A percentile compares a stretch with the other conserved stretches of the same genome.
Conservation (phyloP, 208 protist genomes). For the Trypanosoma boissoni region DNA sequence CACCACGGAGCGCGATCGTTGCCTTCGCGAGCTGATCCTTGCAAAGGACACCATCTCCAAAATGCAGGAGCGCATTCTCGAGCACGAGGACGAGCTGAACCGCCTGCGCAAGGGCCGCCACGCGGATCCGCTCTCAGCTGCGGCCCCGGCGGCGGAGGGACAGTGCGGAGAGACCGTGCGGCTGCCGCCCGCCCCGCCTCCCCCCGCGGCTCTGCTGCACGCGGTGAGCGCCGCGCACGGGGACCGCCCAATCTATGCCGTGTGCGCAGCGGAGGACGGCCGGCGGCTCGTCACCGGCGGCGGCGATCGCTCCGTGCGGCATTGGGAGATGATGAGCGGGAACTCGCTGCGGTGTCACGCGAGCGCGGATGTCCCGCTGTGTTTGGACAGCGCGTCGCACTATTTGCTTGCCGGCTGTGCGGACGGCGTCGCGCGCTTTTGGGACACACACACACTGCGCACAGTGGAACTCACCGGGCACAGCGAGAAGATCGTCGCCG, state of each 20-base stretch:
- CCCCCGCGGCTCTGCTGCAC: constrained; percentile 23
- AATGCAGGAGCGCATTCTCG: constrained; percentile 39
- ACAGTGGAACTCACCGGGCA: constrained; percentile 61
- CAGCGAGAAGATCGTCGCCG: constrained; percentile 62
- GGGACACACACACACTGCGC: constrained; percentile 52
- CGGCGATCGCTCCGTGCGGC: constrained; percentile 47
- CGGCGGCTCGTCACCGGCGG: constrained; percentile 41
- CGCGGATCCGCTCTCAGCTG: background rate
- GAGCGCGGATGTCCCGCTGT: constrained; percentile 43
- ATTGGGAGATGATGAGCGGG: constrained; percentile 41
- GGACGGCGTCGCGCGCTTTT: constrained; percentile 63
- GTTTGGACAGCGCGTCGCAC: constrained; percentile 43
- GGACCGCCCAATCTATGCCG: constrained; percentile 35
- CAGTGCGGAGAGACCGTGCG: background rate
- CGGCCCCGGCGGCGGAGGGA: too few species aligned
- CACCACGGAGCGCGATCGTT: constrained; percentile 37
- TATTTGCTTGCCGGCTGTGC: constrained; percentile 63
- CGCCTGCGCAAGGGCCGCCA: constrained; percentile 9
- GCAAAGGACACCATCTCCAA: constrained; percentile 33
- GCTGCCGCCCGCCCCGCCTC: background rate
- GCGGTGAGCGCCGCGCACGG: constrained; percentile 38
- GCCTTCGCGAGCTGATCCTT: constrained; percentile 28
- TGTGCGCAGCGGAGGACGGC: constrained; percentile 37
- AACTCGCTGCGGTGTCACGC: constrained; percentile 17
- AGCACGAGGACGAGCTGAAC: constrained; percentile 37